Percentiles rank a stretch among this genome's conserved stretches.
Conservation (phyloP, 208 protist species). For the Acanthamoeba royreba region DNA sequence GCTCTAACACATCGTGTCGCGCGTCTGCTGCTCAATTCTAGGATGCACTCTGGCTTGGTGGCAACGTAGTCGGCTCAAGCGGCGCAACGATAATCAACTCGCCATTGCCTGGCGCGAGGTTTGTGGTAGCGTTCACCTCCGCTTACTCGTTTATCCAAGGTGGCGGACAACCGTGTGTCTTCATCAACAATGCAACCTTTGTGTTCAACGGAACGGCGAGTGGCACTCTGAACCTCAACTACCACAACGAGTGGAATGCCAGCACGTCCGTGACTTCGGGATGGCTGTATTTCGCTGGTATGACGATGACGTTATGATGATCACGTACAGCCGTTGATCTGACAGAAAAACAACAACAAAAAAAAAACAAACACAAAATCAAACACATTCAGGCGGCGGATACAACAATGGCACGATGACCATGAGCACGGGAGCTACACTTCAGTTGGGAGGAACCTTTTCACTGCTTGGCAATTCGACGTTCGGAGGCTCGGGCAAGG, state of each 20-base stretch:
- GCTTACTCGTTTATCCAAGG: background rate
- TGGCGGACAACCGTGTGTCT: background rate
- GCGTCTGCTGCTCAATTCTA: too few relatives aligned
- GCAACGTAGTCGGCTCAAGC: background rate
- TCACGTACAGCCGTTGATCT: too few relatives aligned
- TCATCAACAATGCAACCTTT: constrained; percentile 26
- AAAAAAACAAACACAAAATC: too few relatives aligned
- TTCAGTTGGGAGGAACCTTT: background rate
- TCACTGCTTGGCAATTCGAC: background rate
- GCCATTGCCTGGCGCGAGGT: background rate
- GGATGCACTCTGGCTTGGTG: background rate
- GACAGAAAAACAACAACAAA: too few relatives aligned
- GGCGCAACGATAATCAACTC: background rate
- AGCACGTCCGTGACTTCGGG: background rate
- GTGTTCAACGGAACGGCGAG: background rate
- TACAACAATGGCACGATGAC: constrained; percentile 39
- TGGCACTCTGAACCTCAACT: background rate
- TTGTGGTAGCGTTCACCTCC: background rate
- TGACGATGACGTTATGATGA: too few relatives aligned
- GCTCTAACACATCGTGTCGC: too few relatives aligned
- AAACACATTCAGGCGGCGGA: too few relatives aligned
- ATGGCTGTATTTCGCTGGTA: background rate
- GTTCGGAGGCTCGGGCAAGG: background rate
- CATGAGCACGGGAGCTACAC: background rate
- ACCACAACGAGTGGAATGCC: background rate